Evolutionary conservation across 2,329 filamentous ascomycete genomes (phyloP).

Genomic region (Apiospora marii): DNA sequence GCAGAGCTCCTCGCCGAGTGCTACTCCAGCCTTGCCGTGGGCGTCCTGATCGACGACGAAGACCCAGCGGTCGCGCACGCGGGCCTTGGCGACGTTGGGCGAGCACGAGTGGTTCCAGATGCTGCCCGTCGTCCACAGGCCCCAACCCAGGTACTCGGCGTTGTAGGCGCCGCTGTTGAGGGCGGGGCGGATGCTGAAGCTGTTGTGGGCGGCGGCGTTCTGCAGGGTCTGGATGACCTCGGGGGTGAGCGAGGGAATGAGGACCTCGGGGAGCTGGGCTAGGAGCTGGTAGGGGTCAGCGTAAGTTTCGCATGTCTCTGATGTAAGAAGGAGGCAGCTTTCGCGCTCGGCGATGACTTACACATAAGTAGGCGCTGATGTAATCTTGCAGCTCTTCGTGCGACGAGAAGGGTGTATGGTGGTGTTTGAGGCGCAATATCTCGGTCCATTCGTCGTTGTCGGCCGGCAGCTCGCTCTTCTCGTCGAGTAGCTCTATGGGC

Average conservation of each 20-base stretch:
- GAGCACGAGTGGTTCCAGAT: constrained; percentile 25
- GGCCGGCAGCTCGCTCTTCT: neutral
- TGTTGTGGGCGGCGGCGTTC: constrained; percentile 25
- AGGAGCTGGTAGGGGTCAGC: neutral
- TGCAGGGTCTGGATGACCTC: constrained; percentile 24
- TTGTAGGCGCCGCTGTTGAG: constrained; percentile 25
- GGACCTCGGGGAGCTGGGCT: neutral
- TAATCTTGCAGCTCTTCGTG: constrained; percentile 21
- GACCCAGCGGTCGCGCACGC: constrained; percentile 19
- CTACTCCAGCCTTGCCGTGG: neutral
- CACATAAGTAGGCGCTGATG: constrained; percentile 22
- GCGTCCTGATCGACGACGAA: constrained; percentile 18
- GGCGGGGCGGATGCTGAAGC: constrained; percentile 23
- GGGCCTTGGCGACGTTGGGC: constrained; percentile 18
- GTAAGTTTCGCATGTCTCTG: neutral
- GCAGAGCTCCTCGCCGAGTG: constrained; percentile 20
- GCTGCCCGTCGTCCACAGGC: constrained; percentile 23
- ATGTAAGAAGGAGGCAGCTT: neutral
- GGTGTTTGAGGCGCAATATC: constrained; percentile 18
- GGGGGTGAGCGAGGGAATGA: constrained; percentile 11
- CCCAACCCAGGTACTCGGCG: constrained; percentile 23
- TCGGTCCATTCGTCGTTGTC: constrained; percentile 14
- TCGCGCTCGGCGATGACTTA: neutral
- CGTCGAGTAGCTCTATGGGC: neutral
- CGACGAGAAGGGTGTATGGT: constrained; percentile 21